These are phyloP conservation scores for Rhizopogon vinicolor DNA, from an alignment of 768 basidiomycete species.

Conservation along the genomic window DNA sequence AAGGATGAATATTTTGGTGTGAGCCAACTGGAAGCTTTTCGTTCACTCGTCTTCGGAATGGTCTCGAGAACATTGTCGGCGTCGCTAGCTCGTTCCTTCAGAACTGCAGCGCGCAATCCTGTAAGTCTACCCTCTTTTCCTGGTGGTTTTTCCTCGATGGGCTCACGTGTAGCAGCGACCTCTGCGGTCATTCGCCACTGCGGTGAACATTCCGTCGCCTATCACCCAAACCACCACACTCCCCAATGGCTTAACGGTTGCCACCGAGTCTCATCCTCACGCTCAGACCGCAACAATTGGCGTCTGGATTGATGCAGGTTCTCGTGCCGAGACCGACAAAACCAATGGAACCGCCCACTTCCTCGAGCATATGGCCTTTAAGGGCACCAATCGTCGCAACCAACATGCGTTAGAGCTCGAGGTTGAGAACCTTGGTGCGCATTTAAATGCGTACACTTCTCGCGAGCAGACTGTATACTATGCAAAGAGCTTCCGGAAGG, in stretches of 20 bases:
- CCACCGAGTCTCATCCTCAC: conserved; percentile 85
- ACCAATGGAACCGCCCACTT: conserved; percentile 98
- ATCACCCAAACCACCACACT: conserved; percentile 90
- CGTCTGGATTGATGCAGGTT: conserved; percentile 98
- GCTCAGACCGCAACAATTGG: conserved; percentile 98
- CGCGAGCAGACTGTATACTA: conserved; percentile 99
- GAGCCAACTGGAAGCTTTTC: neutral
- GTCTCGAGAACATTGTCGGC: conserved; percentile 41
- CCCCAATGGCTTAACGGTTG: conserved; percentile 91
- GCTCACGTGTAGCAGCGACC: conserved; percentile 34
- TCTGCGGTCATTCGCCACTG: conserved; percentile 72
- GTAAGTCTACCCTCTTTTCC: conserved; percentile 20
- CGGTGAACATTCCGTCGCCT: conserved; percentile 60
- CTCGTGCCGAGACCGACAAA: conserved; percentile 91
- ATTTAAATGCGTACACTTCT: conserved; percentile 97
- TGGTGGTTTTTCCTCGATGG: neutral
- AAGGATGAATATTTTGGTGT: conserved; percentile 14
- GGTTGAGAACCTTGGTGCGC: conserved; percentile 96
- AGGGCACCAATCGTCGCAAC: conserved; percentile 84
- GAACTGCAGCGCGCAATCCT: conserved; percentile 30
- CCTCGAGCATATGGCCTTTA: conserved; percentile 98
- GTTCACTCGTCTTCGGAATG: conserved; percentile 30
- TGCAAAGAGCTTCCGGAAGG: conserved; percentile 97
- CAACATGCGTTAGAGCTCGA: conserved; percentile 93
- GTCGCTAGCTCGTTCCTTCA: conserved; percentile 38